phyloP scores from a whole-genome alignment of 371 early-diverging fungal species.

The Mucor sp. region DNA sequence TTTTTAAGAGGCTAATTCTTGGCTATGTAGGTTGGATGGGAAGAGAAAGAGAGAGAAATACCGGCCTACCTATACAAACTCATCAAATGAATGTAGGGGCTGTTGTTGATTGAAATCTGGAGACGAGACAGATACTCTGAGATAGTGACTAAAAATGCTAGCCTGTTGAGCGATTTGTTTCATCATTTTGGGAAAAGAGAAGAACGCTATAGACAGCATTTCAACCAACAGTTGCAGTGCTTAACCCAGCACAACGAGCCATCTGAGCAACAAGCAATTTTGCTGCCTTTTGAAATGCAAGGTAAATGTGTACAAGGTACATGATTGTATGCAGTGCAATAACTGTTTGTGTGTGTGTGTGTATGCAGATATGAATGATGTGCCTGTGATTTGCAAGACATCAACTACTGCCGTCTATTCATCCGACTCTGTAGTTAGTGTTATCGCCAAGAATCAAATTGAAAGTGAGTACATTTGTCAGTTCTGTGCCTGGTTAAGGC shows the following conservation, averaged over 20 bases:
- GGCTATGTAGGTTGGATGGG: constrained; percentile 28
- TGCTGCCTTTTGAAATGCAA: constrained; percentile 3
- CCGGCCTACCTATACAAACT: too few species aligned
- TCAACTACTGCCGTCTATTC: neutral
- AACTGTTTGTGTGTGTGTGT: neutral
- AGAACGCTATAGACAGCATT: constrained; percentile 8
- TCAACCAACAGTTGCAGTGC: constrained; percentile 7
- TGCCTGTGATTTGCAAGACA: constrained; percentile 1
- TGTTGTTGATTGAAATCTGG: constrained; percentile 24
- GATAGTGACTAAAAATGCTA: constrained; percentile 13
- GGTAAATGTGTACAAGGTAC: neutral
- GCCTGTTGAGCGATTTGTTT: constrained; percentile 7
- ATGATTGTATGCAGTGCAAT: neutral
- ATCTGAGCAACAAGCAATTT: neutral
- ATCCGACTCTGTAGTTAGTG: neutral
- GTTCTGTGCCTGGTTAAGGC: too few species aligned
- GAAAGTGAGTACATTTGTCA: constrained; percentile 11
- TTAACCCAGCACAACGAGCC: neutral
- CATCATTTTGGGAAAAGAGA: constrained; percentile 19
- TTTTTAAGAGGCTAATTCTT: constrained; percentile 5
- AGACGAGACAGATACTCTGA: constrained; percentile 23
- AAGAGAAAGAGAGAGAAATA: too few species aligned
- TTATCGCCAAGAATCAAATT: constrained; percentile 11
- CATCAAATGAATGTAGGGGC: constrained; percentile 10
- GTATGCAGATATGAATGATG: constrained; percentile 2